Percentiles rank a stretch among this genome's conserved stretches.
Evolutionary conservation across 139 green algal genomes (phyloP).

Genomic region (Micromonas commoda): DNA sequence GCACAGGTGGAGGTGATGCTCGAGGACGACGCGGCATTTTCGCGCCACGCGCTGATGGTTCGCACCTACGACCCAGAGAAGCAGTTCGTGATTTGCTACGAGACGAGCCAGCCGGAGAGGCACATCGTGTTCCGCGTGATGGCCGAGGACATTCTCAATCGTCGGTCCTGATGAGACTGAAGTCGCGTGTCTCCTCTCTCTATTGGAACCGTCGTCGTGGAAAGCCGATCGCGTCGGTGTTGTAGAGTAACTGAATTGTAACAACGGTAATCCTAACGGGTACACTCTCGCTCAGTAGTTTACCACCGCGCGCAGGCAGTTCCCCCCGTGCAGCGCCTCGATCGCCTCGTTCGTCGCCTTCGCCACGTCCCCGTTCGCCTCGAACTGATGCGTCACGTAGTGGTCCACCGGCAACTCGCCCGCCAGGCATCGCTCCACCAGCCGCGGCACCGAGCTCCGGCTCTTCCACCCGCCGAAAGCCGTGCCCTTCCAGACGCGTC

Average conservation of each 20-base stretch:
- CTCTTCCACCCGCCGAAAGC: slow-evolving; percentile 91
- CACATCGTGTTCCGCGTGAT: not conserved
- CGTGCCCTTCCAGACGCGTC: slow-evolving; percentile 68
- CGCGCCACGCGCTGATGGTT: too few species aligned
- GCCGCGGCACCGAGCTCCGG: slow-evolving; percentile 67
- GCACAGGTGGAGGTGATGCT: too few species aligned
- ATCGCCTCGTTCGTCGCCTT: slow-evolving; percentile 90
- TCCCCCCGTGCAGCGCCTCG: slow-evolving; percentile 81
- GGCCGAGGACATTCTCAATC: not conserved
- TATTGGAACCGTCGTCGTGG: not conserved
- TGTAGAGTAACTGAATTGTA: too few species aligned
- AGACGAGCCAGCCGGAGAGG: not conserved
- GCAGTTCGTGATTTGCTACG: too few species aligned
- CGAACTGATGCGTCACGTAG: slow-evolving; percentile 86
- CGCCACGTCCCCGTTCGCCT: slow-evolving; percentile 42
- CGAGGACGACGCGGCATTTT: too few species aligned
- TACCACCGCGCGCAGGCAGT: slow-evolving; percentile 61
- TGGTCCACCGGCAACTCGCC: slow-evolving; percentile 78
- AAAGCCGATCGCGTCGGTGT: too few species aligned
- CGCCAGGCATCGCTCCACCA: slow-evolving; percentile 76
- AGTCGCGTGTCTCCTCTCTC: not conserved
- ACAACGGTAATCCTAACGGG: too few species aligned
- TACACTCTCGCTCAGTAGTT: not conserved
- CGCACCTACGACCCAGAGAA: too few species aligned
- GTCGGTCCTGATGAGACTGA: too few species aligned